These are phyloP conservation scores for Alternaria rosae DNA, from an alignment of 2,329 filamentous ascomycete species.

Conservation along the genomic window DNA sequence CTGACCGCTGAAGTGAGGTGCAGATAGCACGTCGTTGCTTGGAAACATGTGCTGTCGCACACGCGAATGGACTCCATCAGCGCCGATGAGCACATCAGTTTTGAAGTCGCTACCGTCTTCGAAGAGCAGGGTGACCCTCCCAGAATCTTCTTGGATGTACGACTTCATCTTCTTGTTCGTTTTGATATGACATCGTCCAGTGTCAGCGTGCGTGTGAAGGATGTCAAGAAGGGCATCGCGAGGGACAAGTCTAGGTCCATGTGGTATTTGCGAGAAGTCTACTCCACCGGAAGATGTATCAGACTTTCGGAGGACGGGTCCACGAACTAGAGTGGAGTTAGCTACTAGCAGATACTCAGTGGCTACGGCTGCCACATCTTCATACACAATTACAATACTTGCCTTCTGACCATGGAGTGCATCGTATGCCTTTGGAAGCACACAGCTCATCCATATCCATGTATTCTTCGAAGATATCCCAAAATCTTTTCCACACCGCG, in stretches of 20 bases:
- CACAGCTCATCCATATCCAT: neutral
- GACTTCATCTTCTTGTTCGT: neutral
- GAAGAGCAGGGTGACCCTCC: neutral
- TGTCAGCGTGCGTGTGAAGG: neutral
- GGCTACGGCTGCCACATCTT: neutral
- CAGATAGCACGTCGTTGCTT: neutral
- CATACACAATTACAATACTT: neutral
- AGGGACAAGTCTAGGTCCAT: neutral
- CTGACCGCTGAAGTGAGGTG: neutral
- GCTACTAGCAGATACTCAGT: neutral
- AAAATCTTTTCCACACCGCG: neutral
- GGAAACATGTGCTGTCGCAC: neutral
- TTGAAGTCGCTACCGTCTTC: neutral
- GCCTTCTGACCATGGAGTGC: neutral
- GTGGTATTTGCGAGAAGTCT: neutral
- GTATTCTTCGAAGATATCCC: neutral
- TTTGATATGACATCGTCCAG: neutral
- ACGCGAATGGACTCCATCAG: neutral
- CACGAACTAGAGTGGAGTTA: neutral
- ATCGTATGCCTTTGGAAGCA: neutral
- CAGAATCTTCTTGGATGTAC: neutral
- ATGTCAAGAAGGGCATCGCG: neutral
- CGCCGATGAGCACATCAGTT: neutral
- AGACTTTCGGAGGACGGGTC: neutral
- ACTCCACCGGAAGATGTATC: neutral